Evolutionary conservation across 371 early-diverging fungal species (phyloP).

Genomic region (Caulochytrium protostelioides): DNA sequence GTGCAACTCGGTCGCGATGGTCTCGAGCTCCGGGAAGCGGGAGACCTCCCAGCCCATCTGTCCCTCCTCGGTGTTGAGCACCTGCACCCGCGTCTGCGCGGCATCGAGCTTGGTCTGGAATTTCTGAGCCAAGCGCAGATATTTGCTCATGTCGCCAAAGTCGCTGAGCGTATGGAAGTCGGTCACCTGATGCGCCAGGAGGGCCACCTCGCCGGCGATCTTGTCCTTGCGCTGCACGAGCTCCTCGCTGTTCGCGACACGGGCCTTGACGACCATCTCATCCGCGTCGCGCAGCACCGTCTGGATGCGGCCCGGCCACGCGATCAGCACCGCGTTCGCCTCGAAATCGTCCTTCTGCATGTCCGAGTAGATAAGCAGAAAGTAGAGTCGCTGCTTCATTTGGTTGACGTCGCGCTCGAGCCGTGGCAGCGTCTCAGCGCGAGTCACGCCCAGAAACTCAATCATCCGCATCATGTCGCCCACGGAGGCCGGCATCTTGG

Average conservation of each 20-base stretch:
- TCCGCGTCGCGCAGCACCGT: conserved; percentile 24
- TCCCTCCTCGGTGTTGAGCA: conserved; percentile 23
- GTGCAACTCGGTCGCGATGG: conserved; percentile 12
- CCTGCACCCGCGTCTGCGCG: conserved; percentile 14
- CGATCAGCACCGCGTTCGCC: conserved; percentile 19
- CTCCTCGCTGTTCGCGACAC: conserved; percentile 24
- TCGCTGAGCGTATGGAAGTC: conserved; percentile 25
- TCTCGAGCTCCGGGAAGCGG: conserved; percentile 14
- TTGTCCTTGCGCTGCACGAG: conserved; percentile 22
- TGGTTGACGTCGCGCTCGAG: background rate
- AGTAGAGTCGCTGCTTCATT: conserved; percentile 10
- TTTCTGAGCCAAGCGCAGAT: conserved; percentile 28
- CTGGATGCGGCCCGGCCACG: conserved; percentile 24
- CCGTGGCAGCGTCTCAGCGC: background rate
- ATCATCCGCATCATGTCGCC: conserved; percentile 28
- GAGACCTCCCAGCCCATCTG: conserved; percentile 27
- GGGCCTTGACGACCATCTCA: conserved; percentile 12
- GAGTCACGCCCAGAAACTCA: conserved; percentile 16
- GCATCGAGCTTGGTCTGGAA: conserved; percentile 21
- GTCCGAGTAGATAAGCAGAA: conserved; percentile 24
- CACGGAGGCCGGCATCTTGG: conserved; percentile 18
- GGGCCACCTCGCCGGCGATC: conserved; percentile 19
- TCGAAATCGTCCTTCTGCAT: conserved; percentile 26
- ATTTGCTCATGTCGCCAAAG: conserved; percentile 24
- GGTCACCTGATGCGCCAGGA: conserved; percentile 25